Evolutionary conservation across 116 monocot species (phyloP), one percentile per base, ranked within the genome.

Genomic region (Iris pallida): DNA sequence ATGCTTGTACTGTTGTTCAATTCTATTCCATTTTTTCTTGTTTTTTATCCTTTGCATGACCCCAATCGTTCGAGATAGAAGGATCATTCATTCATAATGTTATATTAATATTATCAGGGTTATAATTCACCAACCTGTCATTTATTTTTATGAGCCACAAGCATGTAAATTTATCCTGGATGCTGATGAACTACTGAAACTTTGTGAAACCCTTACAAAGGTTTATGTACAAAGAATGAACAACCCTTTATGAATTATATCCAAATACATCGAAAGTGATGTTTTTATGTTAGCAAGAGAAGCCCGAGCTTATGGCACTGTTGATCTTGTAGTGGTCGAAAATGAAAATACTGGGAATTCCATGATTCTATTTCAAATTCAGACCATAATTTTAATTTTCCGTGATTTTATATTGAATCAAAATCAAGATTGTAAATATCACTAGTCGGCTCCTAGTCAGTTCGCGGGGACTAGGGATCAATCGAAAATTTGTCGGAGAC

Each of bases 51-150:
- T n/a, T n/a, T n/a, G n/a, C n/a, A n/a, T n/a, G n/a, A n/a, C n/a
- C n/a, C n/a, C n/a, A n/a, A n/a, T n/a, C n/a, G n/a, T n/a, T n/a
- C n/a, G n/a, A n/a, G n/a, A n/a, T n/a, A n/a, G n/a, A n/a, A n/a
- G 18, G 40, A 59, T 3, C 16, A 12, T 59, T 59, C 16, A 30
- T 59, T 19, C 30, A 40, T 59, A 12, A 59, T 59, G 59, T 56
- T 56, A 6, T 56, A 56, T 56, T 4, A 59, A 59, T 59, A n/a
- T n/a, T 20, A 20, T 59, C 9, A 59, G 18, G 59, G 59, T 59
- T 40, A 59, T 59, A 20, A 59, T 59, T 30, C 7, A 59, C 56
- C 56, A 12, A 56, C 56, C 8, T 12, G 1, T 16, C 15, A 56
- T 1, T 52, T 52, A 0, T 52, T 8, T 11, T 8, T 1, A 1